A percentile compares a stretch with the other conserved stretches of the same genome.
phyloP scores from a whole-genome alignment of 2,329 filamentous ascomycete species.

The Neofusicoccum cordaticola region DNA sequence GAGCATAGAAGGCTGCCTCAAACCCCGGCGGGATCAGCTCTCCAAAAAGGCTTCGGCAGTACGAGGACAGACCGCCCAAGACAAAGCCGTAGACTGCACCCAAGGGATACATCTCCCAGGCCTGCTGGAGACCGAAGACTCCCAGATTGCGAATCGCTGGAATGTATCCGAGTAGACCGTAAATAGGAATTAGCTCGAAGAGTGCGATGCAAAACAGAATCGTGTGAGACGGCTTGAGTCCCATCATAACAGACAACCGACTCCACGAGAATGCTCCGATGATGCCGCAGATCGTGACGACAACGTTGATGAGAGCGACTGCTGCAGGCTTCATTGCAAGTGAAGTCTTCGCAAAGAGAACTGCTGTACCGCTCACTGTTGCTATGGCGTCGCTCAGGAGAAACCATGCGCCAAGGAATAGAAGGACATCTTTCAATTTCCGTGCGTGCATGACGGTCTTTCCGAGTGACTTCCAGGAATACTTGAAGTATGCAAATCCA shows the following conservation, averaged over 20 bases:
- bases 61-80: slow-evolving; percentile 85
- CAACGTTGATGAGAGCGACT: slow-evolving; percentile 88
- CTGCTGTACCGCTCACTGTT: slow-evolving; percentile 89
- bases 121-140: slow-evolving; percentile 80
- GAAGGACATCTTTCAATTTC: slow-evolving; percentile 67
- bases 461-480: slow-evolving; percentile 83
- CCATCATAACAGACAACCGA: slow-evolving; percentile 66
- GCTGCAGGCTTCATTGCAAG: slow-evolving; percentile 86
- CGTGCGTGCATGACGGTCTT: slow-evolving; percentile 75
- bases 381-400: slow-evolving; percentile 91
- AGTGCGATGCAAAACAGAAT: slow-evolving; percentile 88
- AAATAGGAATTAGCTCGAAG: slow-evolving; percentile 90
- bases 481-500: slow-evolving; percentile 71
- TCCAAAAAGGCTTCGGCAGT: slow-evolving; percentile 88
- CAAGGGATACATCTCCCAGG: slow-evolving; percentile 95
- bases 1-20: slow-evolving; percentile 91
- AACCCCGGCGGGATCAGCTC: slow-evolving; percentile 92
- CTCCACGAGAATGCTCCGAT: slow-evolving; percentile 89
- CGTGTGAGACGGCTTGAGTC: slow-evolving; percentile 76
- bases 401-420: slow-evolving; percentile 90
- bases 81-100: slow-evolving; percentile 91
- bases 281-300: slow-evolving; percentile 80
- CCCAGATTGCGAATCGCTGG: slow-evolving; percentile 73
- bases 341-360: slow-evolving; percentile 92
- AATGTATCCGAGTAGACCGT: slow-evolving; percentile 84